A percentile compares a stretch with the other conserved stretches of the same genome.
phyloP scores from a whole-genome alignment of 805 yeast species.

The Yarrowia yakushimensis region DNA sequence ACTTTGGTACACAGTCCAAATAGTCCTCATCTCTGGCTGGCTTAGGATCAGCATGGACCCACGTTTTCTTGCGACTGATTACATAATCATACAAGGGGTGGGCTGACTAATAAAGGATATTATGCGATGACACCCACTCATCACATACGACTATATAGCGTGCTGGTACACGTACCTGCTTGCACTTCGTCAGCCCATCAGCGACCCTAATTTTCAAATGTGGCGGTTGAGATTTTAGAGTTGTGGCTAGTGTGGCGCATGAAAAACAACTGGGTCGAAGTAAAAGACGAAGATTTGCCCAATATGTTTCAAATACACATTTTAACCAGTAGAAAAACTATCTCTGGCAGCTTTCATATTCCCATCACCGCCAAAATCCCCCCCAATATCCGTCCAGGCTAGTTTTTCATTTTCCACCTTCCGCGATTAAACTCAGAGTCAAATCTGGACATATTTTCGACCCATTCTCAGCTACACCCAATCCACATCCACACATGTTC shows the following conservation, averaged over 20 bases:
- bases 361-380: no score
- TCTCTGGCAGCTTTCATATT: not conserved
- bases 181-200: no score
- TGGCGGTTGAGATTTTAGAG: slow-evolving; percentile 11
- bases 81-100: no score
- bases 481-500: slow-evolving; percentile 22
- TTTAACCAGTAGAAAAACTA: not conserved
- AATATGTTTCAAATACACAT: no score
- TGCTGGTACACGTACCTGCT: no score
- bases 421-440: slow-evolving; percentile 9
- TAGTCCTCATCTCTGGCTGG: no score
- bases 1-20: no score
- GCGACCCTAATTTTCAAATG: not conserved
- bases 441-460: slow-evolving; percentile 22
- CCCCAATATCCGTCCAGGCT: not conserved
- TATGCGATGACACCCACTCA: no score
- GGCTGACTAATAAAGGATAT: no score
- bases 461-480: not conserved
- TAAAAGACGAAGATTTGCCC: not conserved
- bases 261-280: not conserved
- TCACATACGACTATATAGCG: no score
- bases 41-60: no score
- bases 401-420: not conserved
- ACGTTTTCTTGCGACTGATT: no score
- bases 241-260: slow-evolving; percentile 21